Evolutionary conservation across 192 early-diverging fungal genomes (phyloP), one percentile per base, ranked within the genome.

Genomic region (Spizellomyces sp.): DNA sequence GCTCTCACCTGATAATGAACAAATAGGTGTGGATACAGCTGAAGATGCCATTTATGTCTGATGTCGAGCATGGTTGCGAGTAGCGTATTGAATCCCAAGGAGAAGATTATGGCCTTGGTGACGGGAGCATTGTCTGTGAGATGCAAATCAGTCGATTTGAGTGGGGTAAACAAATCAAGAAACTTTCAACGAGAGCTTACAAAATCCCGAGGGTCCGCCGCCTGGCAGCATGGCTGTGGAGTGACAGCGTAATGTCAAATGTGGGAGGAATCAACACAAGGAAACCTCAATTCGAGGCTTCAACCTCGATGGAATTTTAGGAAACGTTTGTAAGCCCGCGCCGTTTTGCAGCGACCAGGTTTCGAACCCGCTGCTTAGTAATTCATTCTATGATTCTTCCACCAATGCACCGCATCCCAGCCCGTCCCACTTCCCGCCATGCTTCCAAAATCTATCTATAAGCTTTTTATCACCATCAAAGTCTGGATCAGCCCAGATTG

Each of bases 401-500:
- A 36, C 27, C 27, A 36, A 3, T 3, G 3, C 27, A 36, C 27
- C 27, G 3, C 27, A 36, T 36, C 1, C 27, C 27, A 36, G 27
- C 50, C 78, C 78, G 62, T 84, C 82, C 82, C 82, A 84, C 21
- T 66, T 55, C 1, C 82, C 82, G 7, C 82, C 82, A 70, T 69
- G 58, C 41, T 80, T 73, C 82, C 82, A 84, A 61, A 84, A 84
- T n/a, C 82, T 46, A 9, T 80, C 80, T 19, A 55, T 55, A 4
- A 84, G 44, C 6, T 46, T 76, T 15, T 57, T 9, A 54, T 79
- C 76, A 14, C 83, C 81, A 15, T 67, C 62, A n/a, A 63, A 81
- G 14, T 81, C 82, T 15, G 81, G 83, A 17, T 77, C 70, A 1
- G 93, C 92, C 96, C 96, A 98, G 7, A 79, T 84, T 5, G 96